A percentile compares a stretch with the other conserved stretches of the same genome.
phyloP scores from a whole-genome alignment of 169 alveolate species.

The Plasmodium gaboni region DNA sequence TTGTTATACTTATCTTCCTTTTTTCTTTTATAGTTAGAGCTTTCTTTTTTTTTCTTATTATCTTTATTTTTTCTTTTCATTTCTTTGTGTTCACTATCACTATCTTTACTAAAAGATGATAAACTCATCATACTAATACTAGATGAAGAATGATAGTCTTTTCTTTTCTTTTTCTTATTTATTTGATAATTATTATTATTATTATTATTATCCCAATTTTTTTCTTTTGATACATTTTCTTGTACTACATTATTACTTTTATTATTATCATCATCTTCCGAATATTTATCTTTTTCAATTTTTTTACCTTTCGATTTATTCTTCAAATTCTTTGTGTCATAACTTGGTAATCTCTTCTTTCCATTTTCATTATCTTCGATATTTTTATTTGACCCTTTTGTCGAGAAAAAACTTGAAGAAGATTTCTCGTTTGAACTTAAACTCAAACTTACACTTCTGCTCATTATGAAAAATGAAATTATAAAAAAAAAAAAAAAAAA shows the following conservation, averaged over 20 bases:
- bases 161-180: conserved; percentile 3
- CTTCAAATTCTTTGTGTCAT: not conserved
- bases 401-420: not conserved
- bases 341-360: not conserved
- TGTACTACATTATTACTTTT: not conserved
- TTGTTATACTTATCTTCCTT: conserved; percentile 14
- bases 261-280: not conserved
- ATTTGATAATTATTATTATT: not conserved
- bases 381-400: not conserved
- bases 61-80: not conserved
- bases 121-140: not conserved
- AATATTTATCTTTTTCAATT: not conserved
- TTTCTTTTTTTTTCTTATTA: not conserved
- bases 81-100: not conserved
- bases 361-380: not conserved
- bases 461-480: not conserved
- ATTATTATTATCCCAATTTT: not conserved
- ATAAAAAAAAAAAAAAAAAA: conserved; percentile 3
- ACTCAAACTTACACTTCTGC: conserved; percentile 9
- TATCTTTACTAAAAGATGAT: conserved; percentile 4
- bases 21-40: not conserved
- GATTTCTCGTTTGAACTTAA: not conserved
- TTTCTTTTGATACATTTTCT: not conserved
- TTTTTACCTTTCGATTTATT: not conserved
- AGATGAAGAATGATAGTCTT: not conserved